A percentile compares a stretch with the other conserved stretches of the same genome.
These are phyloP conservation scores for Clathrus columnatus DNA, from an alignment of 768 basidiomycete genomes.

Conservation along the genomic window DNA sequence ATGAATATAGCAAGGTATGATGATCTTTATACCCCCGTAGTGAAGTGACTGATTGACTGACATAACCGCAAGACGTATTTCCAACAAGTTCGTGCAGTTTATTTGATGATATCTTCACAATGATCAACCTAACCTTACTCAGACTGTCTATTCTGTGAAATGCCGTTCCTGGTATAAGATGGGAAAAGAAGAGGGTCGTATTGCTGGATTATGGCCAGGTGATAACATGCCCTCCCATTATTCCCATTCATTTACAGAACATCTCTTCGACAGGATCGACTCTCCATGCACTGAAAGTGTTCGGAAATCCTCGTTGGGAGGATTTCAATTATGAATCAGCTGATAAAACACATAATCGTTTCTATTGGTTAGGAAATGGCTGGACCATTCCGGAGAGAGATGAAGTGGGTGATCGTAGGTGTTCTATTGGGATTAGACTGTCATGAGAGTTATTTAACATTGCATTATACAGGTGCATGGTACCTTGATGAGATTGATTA, in stretches of 20 bases:
- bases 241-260: background rate
- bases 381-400: conserved; percentile 45
- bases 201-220: conserved; percentile 56
- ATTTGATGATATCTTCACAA: background rate
- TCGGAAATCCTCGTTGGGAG: conserved; percentile 55
- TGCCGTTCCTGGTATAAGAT: conserved; percentile 60
- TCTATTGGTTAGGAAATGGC: conserved; percentile 56
- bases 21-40: background rate
- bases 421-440: background rate
- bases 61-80: conserved; percentile 34
- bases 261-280: conserved; percentile 33
- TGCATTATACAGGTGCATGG: conserved; percentile 32
- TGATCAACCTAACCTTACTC: background rate
- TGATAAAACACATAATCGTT: conserved; percentile 36
- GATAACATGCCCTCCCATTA: conserved; percentile 1
- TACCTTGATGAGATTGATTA: conserved; percentile 37
- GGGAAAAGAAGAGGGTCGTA: conserved; percentile 48
- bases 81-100: conserved; percentile 27
- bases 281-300: conserved; percentile 39
- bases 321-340: conserved; percentile 47
- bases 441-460: background rate
- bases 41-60: background rate
- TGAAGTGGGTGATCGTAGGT: conserved; percentile 28
- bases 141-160: conserved; percentile 52
- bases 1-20: conserved; percentile 47